Evolutionary conservation across 2,329 filamentous ascomycete species (phyloP), one percentile per base, ranked within the genome.

Genomic region (Sporothrix sp.): DNA sequence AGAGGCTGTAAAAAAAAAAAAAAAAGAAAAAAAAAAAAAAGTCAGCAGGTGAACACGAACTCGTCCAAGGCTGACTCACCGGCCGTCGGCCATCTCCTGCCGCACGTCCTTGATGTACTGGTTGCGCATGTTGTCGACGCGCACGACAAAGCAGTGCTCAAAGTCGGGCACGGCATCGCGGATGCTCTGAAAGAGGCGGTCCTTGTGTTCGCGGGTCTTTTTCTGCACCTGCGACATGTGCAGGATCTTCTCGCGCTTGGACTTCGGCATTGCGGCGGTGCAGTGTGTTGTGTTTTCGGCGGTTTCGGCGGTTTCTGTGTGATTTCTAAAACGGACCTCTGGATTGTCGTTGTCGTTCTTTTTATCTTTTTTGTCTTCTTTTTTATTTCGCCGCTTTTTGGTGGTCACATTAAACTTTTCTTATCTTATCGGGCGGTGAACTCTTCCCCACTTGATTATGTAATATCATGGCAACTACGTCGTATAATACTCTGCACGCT

Each of bases 91-190:
- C 60, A 96, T 82, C 62, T 95, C 85, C 58, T 82, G 79, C 60
- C 91, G 83, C 60, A 97, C 87, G 62, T 88, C 82, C 73, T 96
- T 95, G 62, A 97, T 73, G 69, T 95, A 90, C 60, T 84, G 94
- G 73, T 98, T 98, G 67, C 93, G 88, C 88, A 95, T 95, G 74
- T 97, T 96, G 65, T 95, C 87, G 60, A 98, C 84, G 62, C 79
- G 79, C 68, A 98, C 95, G 65, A 96, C 87, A 71, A 94, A 94
- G 71, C 91, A 85, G 75, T 91, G 82, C 69, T 89, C 80, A 75
- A 91, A 95, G 63, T 87, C 74, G 64, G 89, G 84, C 54, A 94
- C 76, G 63, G 82, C 83, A 66, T 90, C 84, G 67, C 89, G 88
- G 58, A 98, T 85, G 67, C 87, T 88, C 68, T 84, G 75, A 72